Conservation (phyloP, 495 filamentous ascomycete species). For the Xylaria longipes region DNA sequence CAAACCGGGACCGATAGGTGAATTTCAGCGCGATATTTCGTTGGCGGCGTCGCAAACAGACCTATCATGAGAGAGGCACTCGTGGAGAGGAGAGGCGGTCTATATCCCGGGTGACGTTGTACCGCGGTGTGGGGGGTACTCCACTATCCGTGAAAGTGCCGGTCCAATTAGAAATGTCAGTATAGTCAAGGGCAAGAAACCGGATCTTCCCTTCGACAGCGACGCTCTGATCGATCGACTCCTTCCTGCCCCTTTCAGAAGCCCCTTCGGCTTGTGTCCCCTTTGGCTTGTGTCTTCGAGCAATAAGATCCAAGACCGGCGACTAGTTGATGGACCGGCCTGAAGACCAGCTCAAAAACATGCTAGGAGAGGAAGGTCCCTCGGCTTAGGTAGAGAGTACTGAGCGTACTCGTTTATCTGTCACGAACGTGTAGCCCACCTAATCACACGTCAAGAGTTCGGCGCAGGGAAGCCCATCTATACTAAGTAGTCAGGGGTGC, state of each 20-base stretch:
- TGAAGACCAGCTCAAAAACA: not conserved
- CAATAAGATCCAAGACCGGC: not conserved
- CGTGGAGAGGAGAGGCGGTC: not conserved
- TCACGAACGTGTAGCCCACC: not conserved
- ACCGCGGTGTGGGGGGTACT: not conserved
- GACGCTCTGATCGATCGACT: not conserved
- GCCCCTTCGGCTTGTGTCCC: not conserved
- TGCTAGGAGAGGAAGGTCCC: not conserved
- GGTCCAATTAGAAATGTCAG: not conserved
- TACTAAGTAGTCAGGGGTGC: slow-evolving; percentile 1
- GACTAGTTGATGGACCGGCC: not conserved
- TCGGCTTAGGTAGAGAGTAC: not conserved
- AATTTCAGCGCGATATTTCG: not conserved
- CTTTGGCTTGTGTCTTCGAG: not conserved
- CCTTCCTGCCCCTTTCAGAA: not conserved
- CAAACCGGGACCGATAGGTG: not conserved
- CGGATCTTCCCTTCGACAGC: not conserved
- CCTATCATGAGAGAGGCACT: not conserved
- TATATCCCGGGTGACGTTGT: not conserved
- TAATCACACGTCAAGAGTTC: not conserved
- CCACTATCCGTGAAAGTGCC: slow-evolving; percentile 13
- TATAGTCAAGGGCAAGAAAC: not conserved
- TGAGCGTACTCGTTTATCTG: not conserved
- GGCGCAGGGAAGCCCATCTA: not conserved
- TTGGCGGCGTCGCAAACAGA: not conserved